Base-by-base conservation (phyloP, 2,329 filamentous ascomycete genomes). In the Botrytis paeoniae region DNA sequence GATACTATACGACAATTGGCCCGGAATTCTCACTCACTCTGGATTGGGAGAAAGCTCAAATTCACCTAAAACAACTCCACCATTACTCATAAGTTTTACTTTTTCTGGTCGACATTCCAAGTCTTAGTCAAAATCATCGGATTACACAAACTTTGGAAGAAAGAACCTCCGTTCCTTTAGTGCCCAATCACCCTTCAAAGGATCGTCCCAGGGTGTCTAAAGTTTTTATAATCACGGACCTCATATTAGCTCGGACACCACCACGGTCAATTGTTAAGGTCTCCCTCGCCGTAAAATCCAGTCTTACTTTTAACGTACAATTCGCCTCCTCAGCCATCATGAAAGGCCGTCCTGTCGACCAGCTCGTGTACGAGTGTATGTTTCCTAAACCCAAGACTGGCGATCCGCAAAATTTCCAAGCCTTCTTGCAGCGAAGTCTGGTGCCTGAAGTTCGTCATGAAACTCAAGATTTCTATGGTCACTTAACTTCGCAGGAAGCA, bases 371-470 rank as follows among this genome's bases (percentile, higher is more conserved):
- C 86, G 88, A 91, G 83, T 85, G 85, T 79, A 91, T 95, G 84
- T 93, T 92, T 80, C 91, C 91, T 32, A 89, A 88, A 72, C 89
- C 91, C 22, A 89, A 89, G 75, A 82, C 88, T 22, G 88, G 85
- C 73, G 92, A 95, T 78, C 92, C 92, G 18, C 87, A 88, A 72
- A 91, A 89, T 79, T 95, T 95, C 83, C 86, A 89, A 72, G 87
- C 86, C 60, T 87, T 94, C 61, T 86, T 95, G 64, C 89, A 91
- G 77, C 89, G 91, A 74, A 87, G 89, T 81, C 87, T 95, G 66
- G 91, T 95, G 68, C 79, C 80, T 76, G 92, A 95, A 84, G 92
- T 95, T 73, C 91, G 92, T 73, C 90, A 92, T 80, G 92, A 95
- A 82, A 93, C 93, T 1, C 79, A 80, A 73, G 79, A 90, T 69